phyloP scores from a whole-genome alignment of 2,329 filamentous ascomycete genomes.

The Diaporthe batatas region DNA sequence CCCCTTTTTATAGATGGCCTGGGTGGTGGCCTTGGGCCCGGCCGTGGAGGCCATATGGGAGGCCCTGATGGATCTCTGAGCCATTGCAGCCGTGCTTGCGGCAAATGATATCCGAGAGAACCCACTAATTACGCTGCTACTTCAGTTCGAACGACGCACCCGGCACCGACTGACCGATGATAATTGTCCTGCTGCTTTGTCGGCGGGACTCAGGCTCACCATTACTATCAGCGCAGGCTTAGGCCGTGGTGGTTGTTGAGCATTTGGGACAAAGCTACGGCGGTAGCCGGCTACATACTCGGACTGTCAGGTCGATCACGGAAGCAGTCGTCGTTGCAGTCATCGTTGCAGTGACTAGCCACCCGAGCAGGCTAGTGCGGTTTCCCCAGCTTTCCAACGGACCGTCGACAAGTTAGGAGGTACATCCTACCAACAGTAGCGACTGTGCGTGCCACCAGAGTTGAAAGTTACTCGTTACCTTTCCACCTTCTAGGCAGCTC shows the following conservation, averaged over 20 bases:
- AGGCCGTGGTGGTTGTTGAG: not conserved
- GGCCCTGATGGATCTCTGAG: conserved; percentile 12
- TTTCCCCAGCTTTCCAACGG: conserved; percentile 30
- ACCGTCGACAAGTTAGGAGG: conserved; percentile 6
- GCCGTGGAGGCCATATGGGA: conserved; percentile 21
- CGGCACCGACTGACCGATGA: not conserved
- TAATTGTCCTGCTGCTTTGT: not conserved
- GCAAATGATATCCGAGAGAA: conserved; percentile 11
- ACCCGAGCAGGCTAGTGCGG: conserved; percentile 18
- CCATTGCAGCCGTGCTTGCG: conserved; percentile 5
- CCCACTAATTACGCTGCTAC: not conserved
- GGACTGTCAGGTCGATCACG: not conserved
- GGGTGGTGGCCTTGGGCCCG: conserved; percentile 5
- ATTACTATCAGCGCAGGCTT: not conserved
- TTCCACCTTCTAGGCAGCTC: not conserved
- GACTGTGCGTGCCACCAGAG: not conserved
- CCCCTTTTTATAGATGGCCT: conserved; percentile 26
- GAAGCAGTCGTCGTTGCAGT: conserved; percentile 6
- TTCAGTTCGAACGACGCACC: not conserved
- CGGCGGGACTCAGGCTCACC: not conserved
- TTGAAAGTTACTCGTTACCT: conserved; percentile 9
- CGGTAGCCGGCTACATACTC: no score
- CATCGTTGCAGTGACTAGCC: conserved; percentile 9
- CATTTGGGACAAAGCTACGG: not conserved
- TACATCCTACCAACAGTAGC: not conserved